Percentiles rank a stretch among this genome's conserved stretches.
Evolutionary conservation across 345 rosid species (phyloP).

Genomic region (Brassica cretica): DNA sequence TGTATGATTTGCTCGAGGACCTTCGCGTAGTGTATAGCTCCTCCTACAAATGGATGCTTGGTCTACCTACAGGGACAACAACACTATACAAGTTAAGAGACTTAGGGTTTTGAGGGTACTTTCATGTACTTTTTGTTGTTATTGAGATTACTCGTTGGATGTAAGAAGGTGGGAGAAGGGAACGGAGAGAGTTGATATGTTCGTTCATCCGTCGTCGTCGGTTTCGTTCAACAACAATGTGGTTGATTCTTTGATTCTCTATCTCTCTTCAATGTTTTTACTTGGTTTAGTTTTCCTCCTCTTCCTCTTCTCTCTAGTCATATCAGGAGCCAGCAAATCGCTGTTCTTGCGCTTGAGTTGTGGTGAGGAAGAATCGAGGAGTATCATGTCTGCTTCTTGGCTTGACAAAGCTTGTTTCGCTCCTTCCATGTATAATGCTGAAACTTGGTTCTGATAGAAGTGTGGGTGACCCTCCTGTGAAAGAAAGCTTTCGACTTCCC

Average conservation of each 20-base stretch:
- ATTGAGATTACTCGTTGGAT: constrained; percentile 54
- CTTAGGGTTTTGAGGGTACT: neutral
- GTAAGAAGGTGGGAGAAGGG: constrained; percentile 67
- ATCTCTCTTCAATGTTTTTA: constrained; percentile 68
- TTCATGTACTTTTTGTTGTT: neutral
- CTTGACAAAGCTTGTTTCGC: constrained; percentile 34
- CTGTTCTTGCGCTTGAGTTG: constrained; percentile 16
- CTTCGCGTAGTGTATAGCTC: constrained; percentile 83
- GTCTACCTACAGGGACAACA: constrained; percentile 55
- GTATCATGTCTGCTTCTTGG: constrained; percentile 32
- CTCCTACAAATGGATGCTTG: constrained; percentile 77
- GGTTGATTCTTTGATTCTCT: constrained; percentile 79
- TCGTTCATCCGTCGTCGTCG: constrained; percentile 78
- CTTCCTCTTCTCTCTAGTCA: constrained; percentile 50
- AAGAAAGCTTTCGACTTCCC: constrained; percentile 67
- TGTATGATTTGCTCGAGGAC: constrained; percentile 69
- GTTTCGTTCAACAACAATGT: constrained; percentile 86
- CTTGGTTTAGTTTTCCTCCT: constrained; percentile 53
- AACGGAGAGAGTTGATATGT: constrained; percentile 64
- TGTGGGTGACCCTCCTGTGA: constrained; percentile 43
- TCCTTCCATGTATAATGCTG: constrained; percentile 29
- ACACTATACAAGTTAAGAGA: neutral
- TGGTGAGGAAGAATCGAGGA: constrained; percentile 32
- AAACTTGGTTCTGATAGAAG: constrained; percentile 38
- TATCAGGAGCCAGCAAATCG: constrained; percentile 23